Conservation (phyloP, 805 yeast genomes). For the Wickerhamomyces hampshirensis region DNA sequence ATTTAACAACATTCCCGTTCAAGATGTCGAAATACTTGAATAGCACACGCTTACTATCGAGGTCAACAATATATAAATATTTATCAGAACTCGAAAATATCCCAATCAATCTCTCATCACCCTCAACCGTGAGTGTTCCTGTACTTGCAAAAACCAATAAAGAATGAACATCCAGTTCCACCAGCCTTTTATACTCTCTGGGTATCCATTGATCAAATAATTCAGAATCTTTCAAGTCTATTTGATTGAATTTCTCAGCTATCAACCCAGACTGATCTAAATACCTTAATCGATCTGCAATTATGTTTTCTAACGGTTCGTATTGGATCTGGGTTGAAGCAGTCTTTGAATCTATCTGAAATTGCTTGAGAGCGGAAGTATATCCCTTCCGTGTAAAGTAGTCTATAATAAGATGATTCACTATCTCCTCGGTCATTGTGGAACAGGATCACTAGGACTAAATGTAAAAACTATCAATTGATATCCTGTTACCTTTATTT, state of each 20-base stretch:
- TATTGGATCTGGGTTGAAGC: conserved; percentile 6
- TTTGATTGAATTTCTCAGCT: conserved; percentile 4
- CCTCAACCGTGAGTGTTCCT: conserved; percentile 17
- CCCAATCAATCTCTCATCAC: conserved; percentile 9
- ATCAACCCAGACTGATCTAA: conserved; percentile 10
- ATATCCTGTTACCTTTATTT: no score
- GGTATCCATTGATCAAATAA: no score
- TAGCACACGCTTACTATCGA: conserved; percentile 6
- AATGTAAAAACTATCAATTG: no score
- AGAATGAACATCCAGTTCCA: no score
- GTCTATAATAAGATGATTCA: conserved; percentile 47
- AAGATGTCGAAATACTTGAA: conserved; percentile 1
- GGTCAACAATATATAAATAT: conserved; percentile 14
- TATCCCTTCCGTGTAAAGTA: conserved; percentile 50
- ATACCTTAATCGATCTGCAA: conserved; percentile 33
- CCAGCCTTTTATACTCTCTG: no score
- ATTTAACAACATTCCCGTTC: conserved; percentile 30
- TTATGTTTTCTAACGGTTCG: conserved; percentile 36
- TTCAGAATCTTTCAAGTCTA: no score
- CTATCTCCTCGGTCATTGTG: background rate
- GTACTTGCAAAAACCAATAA: no score
- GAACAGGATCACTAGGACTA: no score
- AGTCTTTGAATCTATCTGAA: conserved; percentile 28
- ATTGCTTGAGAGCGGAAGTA: conserved; percentile 39
- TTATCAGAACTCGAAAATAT: conserved; percentile 19